These are phyloP conservation scores for Botrytis galanthina DNA, from an alignment of 2,329 filamentous ascomycete genomes.

Conservation along the genomic window DNA sequence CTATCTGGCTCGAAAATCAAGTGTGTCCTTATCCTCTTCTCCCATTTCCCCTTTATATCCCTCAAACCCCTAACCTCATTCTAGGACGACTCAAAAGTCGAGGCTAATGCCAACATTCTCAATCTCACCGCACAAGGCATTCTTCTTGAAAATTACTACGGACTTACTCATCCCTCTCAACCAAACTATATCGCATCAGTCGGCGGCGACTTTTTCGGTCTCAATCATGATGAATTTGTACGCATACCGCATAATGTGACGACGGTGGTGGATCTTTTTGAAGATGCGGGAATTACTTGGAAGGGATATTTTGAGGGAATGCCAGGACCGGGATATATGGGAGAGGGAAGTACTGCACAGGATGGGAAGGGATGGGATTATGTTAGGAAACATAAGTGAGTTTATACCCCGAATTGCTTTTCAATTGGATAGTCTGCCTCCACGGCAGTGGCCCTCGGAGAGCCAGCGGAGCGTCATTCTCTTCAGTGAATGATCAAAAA, in stretches of 20 bases:
- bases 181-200: constrained; percentile 50
- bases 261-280: constrained; percentile 48
- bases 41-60: not conserved
- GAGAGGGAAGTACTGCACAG: constrained; percentile 39
- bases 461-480: constrained; percentile 5
- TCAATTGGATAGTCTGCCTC: not conserved
- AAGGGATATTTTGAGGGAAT: constrained; percentile 48
- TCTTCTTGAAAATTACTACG: constrained; percentile 46
- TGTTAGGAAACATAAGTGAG: constrained; percentile 38
- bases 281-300: constrained; percentile 44
- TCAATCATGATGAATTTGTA: constrained; percentile 47
- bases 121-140: constrained; percentile 47
- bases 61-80: not conserved
- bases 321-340: constrained; percentile 49
- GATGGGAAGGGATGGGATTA: constrained; percentile 41
- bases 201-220: constrained; percentile 49
- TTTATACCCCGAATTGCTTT: not conserved
- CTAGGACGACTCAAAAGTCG: constrained; percentile 46
- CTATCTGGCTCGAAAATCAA: constrained; percentile 64
- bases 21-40: constrained; percentile 21
- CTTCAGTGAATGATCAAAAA: not conserved
- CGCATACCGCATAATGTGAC: constrained; percentile 47
- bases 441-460: constrained; percentile 16
- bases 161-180: constrained; percentile 48
- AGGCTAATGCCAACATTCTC: constrained; percentile 42